phyloP scores from a whole-genome alignment of 2,329 filamentous ascomycete species.

The Hypomyces perniciosus region DNA sequence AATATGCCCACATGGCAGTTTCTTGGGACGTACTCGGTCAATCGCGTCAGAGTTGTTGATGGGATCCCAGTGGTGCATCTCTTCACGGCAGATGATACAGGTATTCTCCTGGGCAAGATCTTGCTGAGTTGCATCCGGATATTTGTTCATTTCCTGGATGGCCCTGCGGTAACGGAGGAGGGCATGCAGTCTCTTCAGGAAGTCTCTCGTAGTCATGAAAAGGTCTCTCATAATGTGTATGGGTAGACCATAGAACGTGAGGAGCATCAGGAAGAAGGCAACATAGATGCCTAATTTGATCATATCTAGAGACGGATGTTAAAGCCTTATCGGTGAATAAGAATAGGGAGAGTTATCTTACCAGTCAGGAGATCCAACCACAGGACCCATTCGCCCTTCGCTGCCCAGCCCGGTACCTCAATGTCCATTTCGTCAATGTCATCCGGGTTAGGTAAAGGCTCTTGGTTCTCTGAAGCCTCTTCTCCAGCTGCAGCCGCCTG shows the following conservation, averaged over 20 bases:
- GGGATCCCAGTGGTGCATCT: slow-evolving; percentile 77
- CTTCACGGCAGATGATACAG: slow-evolving; percentile 95
- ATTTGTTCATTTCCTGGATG: slow-evolving; percentile 89
- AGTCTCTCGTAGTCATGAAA: slow-evolving; percentile 88
- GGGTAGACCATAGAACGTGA: slow-evolving; percentile 89
- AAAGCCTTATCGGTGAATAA: slow-evolving; percentile 13
- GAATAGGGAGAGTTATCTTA: slow-evolving; percentile 35
- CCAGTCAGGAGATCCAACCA: slow-evolving; percentile 78
- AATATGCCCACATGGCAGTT: slow-evolving; percentile 92
- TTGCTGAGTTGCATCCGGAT: slow-evolving; percentile 82
- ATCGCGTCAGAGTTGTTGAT: slow-evolving; percentile 58
- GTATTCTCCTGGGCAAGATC: slow-evolving; percentile 84
- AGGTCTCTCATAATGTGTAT: slow-evolving; percentile 96
- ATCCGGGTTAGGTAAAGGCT: slow-evolving; percentile 57
- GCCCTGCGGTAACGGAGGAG: slow-evolving; percentile 87
- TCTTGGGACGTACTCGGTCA: slow-evolving; percentile 85
- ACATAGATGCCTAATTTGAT: slow-evolving; percentile 85
- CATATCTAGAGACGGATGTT: slow-evolving; percentile 55
- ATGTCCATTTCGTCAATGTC: slow-evolving; percentile 90
- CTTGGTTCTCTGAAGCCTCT: slow-evolving; percentile 46
- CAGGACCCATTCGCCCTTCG: slow-evolving; percentile 88
- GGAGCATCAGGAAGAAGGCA: slow-evolving; percentile 86
- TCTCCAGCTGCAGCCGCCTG: slow-evolving; percentile 47
- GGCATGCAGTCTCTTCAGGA: slow-evolving; percentile 82
- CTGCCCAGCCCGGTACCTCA: slow-evolving; percentile 93